Evolutionary conservation across 106 monocot species (phyloP).

Genomic region (Xerophyta viscosa): DNA sequence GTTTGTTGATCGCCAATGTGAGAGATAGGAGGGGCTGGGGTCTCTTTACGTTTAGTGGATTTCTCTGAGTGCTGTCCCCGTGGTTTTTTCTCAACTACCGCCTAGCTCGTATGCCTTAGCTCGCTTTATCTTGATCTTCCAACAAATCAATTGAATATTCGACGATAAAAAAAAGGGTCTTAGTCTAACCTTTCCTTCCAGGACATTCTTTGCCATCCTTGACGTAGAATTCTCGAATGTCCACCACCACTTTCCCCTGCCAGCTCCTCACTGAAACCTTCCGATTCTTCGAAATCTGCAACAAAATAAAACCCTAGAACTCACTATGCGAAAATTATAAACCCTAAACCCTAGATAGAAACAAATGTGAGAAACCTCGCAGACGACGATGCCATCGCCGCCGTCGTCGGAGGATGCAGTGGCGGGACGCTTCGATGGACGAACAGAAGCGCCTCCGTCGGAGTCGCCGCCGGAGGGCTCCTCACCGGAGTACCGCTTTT

Average conservation of each 20-base stretch:
- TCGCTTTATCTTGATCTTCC: too few species aligned
- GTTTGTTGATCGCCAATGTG: too few species aligned
- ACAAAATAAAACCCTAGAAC: too few species aligned
- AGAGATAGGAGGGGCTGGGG: too few species aligned
- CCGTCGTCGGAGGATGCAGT: not conserved
- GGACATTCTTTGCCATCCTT: conserved; percentile 37
- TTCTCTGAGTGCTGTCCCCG: too few species aligned
- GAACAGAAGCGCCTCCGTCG: conserved; percentile 10
- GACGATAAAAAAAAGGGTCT: too few species aligned
- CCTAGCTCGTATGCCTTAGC: too few species aligned
- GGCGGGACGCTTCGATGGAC: conserved; percentile 5
- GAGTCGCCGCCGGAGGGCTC: conserved; percentile 5
- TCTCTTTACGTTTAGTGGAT: too few species aligned
- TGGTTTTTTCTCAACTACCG: too few species aligned
- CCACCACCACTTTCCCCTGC: conserved; percentile 29
- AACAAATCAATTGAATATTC: too few species aligned
- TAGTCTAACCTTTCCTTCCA: conserved; percentile 45
- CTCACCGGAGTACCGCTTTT: not conserved
- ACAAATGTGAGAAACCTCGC: conserved; percentile 17
- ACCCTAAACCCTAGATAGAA: too few species aligned
- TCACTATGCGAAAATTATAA: too few species aligned
- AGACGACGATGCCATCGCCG: conserved; percentile 24
- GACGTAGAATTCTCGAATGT: conserved; percentile 39
- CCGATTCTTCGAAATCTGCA: conserved; percentile 35
- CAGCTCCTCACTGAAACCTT: conserved; percentile 29